Conservation (phyloP, 352 stramenopile species). For the Pythium rhizo-oryzae region DNA sequence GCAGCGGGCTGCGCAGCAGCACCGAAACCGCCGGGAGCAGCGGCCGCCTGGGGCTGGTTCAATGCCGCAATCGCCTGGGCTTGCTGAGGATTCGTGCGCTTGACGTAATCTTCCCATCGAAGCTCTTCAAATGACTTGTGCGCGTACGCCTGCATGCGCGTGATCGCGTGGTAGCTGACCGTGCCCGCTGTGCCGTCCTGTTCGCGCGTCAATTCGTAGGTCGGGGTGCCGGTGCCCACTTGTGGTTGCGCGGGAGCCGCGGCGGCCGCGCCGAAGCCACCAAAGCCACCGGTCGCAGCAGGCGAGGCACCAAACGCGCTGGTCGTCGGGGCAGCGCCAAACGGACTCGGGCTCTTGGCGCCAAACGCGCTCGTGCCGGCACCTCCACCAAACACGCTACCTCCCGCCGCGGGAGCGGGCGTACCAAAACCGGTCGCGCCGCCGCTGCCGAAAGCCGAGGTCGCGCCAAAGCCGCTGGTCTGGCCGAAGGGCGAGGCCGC, state of each 20-base stretch:
- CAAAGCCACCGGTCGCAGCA: constrained; percentile 25
- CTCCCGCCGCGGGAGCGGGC: constrained; percentile 26
- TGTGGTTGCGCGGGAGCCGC: constrained; percentile 29
- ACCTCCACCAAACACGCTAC: constrained; percentile 42
- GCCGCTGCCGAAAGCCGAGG: constrained; percentile 31
- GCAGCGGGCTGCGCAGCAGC: constrained; percentile 12
- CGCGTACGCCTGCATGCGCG: constrained; percentile 64
- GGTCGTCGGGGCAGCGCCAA: constrained; percentile 11
- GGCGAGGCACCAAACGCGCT: constrained; percentile 26
- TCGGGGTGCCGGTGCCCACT: constrained; percentile 71
- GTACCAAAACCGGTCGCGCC: constrained; percentile 39
- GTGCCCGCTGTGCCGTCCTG: constrained; percentile 41
- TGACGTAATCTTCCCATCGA: constrained; percentile 80
- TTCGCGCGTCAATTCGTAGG: constrained; percentile 71
- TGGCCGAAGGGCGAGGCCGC: constrained; percentile 66
- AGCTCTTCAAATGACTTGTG: constrained; percentile 81
- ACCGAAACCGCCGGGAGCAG: constrained; percentile 41
- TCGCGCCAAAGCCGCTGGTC: constrained; percentile 50
- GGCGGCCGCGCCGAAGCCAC: constrained; percentile 21
- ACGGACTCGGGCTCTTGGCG: constrained; percentile 33
- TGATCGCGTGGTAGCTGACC: constrained; percentile 59
- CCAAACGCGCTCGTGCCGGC: constrained; percentile 52
- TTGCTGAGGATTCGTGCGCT: constrained; percentile 61
- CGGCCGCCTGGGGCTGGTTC: constrained; percentile 35
- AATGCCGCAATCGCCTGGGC: constrained; percentile 25